These are phyloP conservation scores for Ulota crispa DNA, from an alignment of 225 moss, liverwort and hornwort species.

Conservation along the genomic window DNA sequence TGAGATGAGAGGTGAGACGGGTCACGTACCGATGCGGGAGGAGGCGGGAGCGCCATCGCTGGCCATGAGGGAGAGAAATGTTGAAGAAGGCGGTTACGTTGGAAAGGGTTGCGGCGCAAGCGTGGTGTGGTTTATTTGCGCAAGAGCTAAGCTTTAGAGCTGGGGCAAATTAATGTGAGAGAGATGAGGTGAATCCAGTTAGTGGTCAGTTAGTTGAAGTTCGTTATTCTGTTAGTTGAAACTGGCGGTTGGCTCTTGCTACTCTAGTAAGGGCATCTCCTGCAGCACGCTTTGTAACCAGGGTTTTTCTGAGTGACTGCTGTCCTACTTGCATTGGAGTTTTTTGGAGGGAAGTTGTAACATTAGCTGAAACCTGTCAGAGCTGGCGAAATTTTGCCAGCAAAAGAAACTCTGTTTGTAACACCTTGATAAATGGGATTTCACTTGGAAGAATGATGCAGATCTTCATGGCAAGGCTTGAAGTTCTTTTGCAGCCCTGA, in stretches of 20 bases:
- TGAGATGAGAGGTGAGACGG: neutral
- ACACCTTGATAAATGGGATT: too few species aligned
- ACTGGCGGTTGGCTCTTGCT: neutral
- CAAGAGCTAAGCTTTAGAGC: neutral
- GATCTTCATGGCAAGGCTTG: too few species aligned
- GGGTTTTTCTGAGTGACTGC: too few species aligned
- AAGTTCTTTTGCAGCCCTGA: too few species aligned
- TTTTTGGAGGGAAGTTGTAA: too few species aligned
- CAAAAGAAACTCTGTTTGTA: too few species aligned
- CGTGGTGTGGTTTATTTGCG: neutral
- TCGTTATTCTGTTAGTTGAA: constrained; percentile 28
- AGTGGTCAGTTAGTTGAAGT: constrained; percentile 26
- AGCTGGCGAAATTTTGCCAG: too few species aligned
- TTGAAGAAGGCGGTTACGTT: neutral
- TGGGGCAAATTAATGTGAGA: neutral
- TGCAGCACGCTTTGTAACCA: too few species aligned
- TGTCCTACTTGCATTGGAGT: too few species aligned
- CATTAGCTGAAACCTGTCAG: too few species aligned
- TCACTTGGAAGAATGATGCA: too few species aligned
- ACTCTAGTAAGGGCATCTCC: too few species aligned
- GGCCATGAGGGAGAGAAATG: constrained; percentile 44
- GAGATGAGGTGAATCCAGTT: neutral
- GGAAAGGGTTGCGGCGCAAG: neutral
- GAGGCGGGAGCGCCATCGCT: constrained; percentile 59
- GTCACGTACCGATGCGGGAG: constrained; percentile 56